Evolutionary conservation across 108 stramenopile species (phyloP).

Genomic region (Conticribra guillardii): DNA sequence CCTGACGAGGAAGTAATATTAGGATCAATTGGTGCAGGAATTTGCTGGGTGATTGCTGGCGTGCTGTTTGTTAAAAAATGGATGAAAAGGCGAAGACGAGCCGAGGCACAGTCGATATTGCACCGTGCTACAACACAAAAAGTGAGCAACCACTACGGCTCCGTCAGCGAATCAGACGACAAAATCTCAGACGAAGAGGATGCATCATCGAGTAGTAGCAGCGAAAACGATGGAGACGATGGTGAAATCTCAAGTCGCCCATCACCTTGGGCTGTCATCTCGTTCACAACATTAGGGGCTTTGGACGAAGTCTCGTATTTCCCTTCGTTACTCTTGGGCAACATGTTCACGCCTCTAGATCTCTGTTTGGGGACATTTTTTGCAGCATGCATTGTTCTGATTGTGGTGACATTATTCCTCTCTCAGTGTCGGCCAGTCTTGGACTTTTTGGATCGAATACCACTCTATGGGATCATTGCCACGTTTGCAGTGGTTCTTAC

Average conservation of each 20-base stretch:
- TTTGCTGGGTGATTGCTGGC: conserved; percentile 59
- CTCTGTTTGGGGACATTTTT: conserved; percentile 64
- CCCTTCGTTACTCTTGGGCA: conserved; percentile 68
- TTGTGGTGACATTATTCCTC: conserved; percentile 52
- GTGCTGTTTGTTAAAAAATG: conserved; percentile 41
- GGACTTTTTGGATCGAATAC: conserved; percentile 63
- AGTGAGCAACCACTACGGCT: conserved; percentile 25
- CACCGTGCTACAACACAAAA: conserved; percentile 26
- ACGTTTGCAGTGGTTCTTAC: conserved; percentile 70
- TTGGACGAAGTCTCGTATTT: conserved; percentile 81
- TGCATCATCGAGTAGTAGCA: neutral
- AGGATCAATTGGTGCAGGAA: conserved; percentile 48
- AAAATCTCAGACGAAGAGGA: conserved; percentile 5
- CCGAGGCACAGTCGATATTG: conserved; percentile 12
- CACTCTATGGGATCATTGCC: conserved; percentile 63
- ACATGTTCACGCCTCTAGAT: conserved; percentile 65
- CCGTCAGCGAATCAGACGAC: conserved; percentile 9
- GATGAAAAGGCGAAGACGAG: conserved; percentile 52
- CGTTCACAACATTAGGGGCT: conserved; percentile 65
- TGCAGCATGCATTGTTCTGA: conserved; percentile 65
- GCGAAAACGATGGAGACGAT: conserved; percentile 25
- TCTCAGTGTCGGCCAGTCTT: conserved; percentile 59
- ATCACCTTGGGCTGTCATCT: conserved; percentile 52
- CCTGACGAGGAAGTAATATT: conserved; percentile 33
- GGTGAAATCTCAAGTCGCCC: conserved; percentile 29